A percentile compares a stretch with the other conserved stretches of the same genome.
Conservation (phyloP, 768 basidiomycete species). For the Chalciporus sphaerocephalus region DNA sequence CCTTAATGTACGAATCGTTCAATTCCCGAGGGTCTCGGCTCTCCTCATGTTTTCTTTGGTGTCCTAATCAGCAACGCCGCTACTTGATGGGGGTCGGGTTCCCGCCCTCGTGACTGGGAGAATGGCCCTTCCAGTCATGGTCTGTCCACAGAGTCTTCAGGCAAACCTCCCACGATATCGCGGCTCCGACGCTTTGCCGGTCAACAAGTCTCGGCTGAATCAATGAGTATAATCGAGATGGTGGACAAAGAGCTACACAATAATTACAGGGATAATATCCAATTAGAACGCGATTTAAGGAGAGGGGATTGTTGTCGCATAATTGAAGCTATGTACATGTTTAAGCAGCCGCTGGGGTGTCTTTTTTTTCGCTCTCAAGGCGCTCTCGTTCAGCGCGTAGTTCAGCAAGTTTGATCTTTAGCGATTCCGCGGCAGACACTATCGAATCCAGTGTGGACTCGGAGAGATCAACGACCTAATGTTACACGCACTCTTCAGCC, state of each 20-base stretch:
- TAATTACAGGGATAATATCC: constrained; percentile 29
- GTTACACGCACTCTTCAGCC: not conserved
- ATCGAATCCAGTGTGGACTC: constrained; percentile 65
- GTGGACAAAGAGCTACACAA: not conserved
- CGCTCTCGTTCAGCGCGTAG: constrained; percentile 30
- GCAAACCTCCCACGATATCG: too few relatives aligned
- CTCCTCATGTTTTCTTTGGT: too few relatives aligned
- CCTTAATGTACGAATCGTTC: too few relatives aligned
- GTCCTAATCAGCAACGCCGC: too few relatives aligned
- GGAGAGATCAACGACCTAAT: constrained; percentile 55
- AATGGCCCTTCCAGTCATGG: too few relatives aligned
- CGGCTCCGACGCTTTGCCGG: too few relatives aligned
- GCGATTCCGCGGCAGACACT: constrained; percentile 48
- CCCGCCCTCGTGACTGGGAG: too few relatives aligned
- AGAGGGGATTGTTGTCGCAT: constrained; percentile 22
- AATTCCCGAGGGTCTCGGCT: too few relatives aligned
- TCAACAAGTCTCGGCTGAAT: not conserved
- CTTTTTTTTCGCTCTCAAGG: constrained; percentile 46
- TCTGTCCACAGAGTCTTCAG: too few relatives aligned
- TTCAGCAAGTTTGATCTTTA: constrained; percentile 43
- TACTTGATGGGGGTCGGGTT: too few relatives aligned
- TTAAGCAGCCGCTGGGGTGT: constrained; percentile 23
- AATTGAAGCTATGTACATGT: constrained; percentile 11
- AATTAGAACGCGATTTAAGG: constrained; percentile 20
- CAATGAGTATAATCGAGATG: not conserved